Evolutionary conservation across 768 basidiomycete genomes (phyloP), one percentile per base, ranked within the genome.

Genomic region (Tulasnella sp.): DNA sequence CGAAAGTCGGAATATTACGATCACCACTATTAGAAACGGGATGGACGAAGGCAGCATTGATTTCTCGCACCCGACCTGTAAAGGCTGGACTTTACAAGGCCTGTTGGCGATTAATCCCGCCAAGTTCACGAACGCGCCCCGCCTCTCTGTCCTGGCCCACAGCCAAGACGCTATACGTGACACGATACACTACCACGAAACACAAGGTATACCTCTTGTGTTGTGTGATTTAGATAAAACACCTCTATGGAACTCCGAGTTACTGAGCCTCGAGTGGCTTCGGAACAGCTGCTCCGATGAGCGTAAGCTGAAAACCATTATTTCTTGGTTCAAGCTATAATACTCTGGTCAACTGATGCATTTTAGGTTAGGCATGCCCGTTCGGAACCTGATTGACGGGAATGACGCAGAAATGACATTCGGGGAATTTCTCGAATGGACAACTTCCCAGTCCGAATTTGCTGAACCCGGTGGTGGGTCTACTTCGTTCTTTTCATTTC

Each of bases 361-460:
- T 43, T 30, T 10, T 8, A 23, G 1, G 29, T 3, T 59, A 86
- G 85, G 75, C 10, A 78, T 85, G 23, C 68, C 68, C 19, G 84
- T 79, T 27, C 79, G 88, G 30, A 84, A 91, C 62, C 72, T 89
- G 5, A 77, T 80, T 63, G 73, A 77, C 53, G 73, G 81, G 69
- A 67, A 68, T 7, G 88, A 91, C 69, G 72, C 66, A 29, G 69
- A 69, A 3, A 75, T 88, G 47, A 60, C 76, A 0, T 63, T 88
- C 15, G 55, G 68, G 0, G 79, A 82, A 1, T 83, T 86, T 62
- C 72, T 88, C 21, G 66, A 70, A 3, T 74, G 66, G 50, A 76
- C 75, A 43, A 76, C 75, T 24, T 63, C 66, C 34, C 67, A 67
- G 29, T 45, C 75, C 4, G 64, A 59, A 17, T 76, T 75, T 63